These are phyloP conservation scores for Talaromyces sp. DNA, from an alignment of 2,329 filamentous ascomycete species.

Conservation along the genomic window DNA sequence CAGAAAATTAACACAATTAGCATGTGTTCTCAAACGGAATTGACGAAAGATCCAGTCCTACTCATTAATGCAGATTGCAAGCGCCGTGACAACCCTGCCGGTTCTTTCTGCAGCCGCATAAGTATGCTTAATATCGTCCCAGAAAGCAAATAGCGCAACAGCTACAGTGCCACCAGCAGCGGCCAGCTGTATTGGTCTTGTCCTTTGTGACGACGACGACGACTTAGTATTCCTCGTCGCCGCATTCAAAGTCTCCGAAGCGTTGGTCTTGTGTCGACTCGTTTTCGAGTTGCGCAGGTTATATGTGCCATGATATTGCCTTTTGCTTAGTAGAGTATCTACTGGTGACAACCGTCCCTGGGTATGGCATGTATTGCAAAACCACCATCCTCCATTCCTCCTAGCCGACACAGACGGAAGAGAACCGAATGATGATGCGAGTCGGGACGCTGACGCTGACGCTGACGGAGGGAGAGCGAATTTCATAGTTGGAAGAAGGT, in stretches of 20 bases:
- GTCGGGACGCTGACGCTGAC: neutral
- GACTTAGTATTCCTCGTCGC: neutral
- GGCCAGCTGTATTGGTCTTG: slow-evolving; percentile 24
- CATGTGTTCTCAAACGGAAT: slow-evolving; percentile 4
- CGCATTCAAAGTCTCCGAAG: neutral
- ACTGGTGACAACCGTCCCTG: neutral
- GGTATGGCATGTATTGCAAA: slow-evolving; percentile 3
- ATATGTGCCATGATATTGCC: slow-evolving; percentile 1
- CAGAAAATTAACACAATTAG: slow-evolving; percentile 1
- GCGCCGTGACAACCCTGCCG: slow-evolving; percentile 66
- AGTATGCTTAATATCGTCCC: slow-evolving; percentile 65
- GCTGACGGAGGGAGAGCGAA: slow-evolving; percentile 2
- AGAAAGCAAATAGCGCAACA: slow-evolving; percentile 44
- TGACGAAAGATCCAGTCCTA: slow-evolving; percentile 41
- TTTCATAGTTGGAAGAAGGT: slow-evolving; percentile 4
- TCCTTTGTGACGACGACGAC: slow-evolving; percentile 6
- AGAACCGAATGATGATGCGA: neutral
- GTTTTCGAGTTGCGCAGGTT: neutral
- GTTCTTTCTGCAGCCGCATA: slow-evolving; percentile 72
- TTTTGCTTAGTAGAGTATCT: neutral
- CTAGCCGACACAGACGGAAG: neutral
- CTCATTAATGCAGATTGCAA: slow-evolving; percentile 86
- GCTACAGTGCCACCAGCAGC: slow-evolving; percentile 32
- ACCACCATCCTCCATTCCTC: neutral
- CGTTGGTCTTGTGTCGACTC: neutral